Evolutionary conservation across 2,329 filamentous ascomycete species (phyloP), one percentile per base, ranked within the genome.

Genomic region (Cyanodermella asteris): DNA sequence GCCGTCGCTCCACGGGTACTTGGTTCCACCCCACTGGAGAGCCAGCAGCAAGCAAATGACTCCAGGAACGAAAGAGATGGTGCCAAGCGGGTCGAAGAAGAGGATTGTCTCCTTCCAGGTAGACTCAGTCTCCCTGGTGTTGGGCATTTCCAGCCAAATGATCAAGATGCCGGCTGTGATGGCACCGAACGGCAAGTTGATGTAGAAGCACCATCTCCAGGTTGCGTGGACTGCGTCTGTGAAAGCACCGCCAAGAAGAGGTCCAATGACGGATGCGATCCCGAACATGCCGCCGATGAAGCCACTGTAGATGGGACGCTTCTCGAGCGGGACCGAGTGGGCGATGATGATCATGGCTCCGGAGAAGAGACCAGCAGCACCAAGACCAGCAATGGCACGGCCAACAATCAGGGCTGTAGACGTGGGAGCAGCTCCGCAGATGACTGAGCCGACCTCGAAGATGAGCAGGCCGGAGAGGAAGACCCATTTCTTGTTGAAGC

Each of bases 11-110:
- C 44, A 49, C 14, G 34, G 14, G 16, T 39, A 36, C 2, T 29
- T 40, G 4, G 32, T 25, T 5, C 36, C 42, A 12, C 40, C 42
- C 37, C 38, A 44, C 25, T 43, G 38, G 17, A 74, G 48, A 1
- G 67, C 67, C 5, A 74, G 47, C 3, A 73, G 44, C 18, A 72
- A 58, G 32, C 56, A 65, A 9, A 70, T 51, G 19, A 69, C 54
- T 16, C 56, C 55, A 0, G 67, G 65, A 10, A 72, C 43, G 33
- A 73, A 63, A 41, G 69, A 55, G 9, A 61, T 38, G 6, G 62
- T 68, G 14, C 68, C 67, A 2, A 69, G 38, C 1, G 62, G 63
- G 29, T 72, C 65, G 24, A 70, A 38, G 24, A 38, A 35, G 7
- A 25, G 15, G 7, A 46, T 13, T 23, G 43, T 35, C 20, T 41